Percentiles rank a stretch among this genome's conserved stretches.
Conservation (phyloP, 202 grass and related monocot species). For the Setaria italica region DNA sequence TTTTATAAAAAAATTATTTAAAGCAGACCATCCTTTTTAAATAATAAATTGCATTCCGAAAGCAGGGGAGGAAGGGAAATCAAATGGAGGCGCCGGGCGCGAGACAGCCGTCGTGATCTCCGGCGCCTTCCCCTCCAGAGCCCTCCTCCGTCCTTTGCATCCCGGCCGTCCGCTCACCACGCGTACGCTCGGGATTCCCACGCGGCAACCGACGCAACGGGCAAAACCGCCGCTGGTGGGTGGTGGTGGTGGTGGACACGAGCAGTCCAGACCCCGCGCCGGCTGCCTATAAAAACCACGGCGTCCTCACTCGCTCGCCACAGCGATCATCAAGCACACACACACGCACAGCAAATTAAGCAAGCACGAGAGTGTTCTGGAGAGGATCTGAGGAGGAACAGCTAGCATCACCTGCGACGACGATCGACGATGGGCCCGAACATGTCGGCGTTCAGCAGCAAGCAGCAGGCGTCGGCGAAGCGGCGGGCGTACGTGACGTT, state of each 20-base stretch:
- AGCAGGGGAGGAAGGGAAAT: background rate
- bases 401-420: background rate
- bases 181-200: background rate
- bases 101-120: slow-evolving; percentile 1
- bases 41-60: background rate
- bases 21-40: background rate
- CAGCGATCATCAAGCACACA: too few relatives aligned
- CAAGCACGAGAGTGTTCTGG: background rate
- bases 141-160: slow-evolving; percentile 5
- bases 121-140: background rate
- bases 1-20: background rate
- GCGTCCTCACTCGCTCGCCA: background rate
- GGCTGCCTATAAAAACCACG: background rate
- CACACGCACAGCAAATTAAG: background rate
- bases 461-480: background rate
- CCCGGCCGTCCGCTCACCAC: background rate
- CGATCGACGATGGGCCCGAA: slow-evolving; percentile 16
- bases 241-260: too few relatives aligned
- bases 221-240: too few relatives aligned
- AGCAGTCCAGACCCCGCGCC: background rate
- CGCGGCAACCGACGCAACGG: background rate
- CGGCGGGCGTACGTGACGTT: slow-evolving; percentile 69
- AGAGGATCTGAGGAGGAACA: too few relatives aligned
- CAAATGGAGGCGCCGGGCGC: too few relatives aligned
- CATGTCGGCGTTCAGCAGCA: background rate